Evolutionary conservation across 371 early-diverging fungal species (phyloP), one percentile per base, ranked within the genome.

Genomic region (Mucor saturninus): DNA sequence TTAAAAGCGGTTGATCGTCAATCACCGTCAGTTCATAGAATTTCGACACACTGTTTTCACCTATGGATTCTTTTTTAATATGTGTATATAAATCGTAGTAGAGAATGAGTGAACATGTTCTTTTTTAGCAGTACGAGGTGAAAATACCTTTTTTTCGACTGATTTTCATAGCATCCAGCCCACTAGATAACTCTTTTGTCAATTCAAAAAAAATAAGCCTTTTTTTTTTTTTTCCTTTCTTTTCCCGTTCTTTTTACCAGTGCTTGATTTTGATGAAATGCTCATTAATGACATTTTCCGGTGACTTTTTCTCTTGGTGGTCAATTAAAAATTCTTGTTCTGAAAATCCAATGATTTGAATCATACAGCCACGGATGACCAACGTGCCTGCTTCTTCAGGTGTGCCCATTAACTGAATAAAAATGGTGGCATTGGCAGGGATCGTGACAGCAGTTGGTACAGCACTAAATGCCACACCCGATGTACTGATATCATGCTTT

Each of bases 261-360:
- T 68, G 79, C 74, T 64, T 77, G 21, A 74, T 62, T 29, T 71
- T 75, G 8, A 69, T 29, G 26, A 48, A 29, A 2, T 14, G 14
- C 3, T 52, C 53, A 46, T 57, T 31, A 6, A 11, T 37, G 0
- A 11, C 21, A 35, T 58, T 38, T 51, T 60, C 43, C 29, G 35
- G 32, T 5, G 43, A 15, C 6, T 53, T 52, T 11, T 77, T 77
- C 45, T 73, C 70, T 14, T 67, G 72, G 14, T 56, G 51, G 39
- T 80, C 71, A 8, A 90, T 79, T 56, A 81, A 72, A 52, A 92
- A 85, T 53, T 89, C 89, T 63, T 92, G 87, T 49, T 91, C 91
- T 5, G 83, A 72, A 66, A 88, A 89, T 1, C 92, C 93, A 28
- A 84, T 80, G 60, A 92, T 86, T 60, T 88, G 81, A 26, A 90